Base-by-base conservation (phyloP, 306 rosid genomes). In the Quillaja saponaria region DNA sequence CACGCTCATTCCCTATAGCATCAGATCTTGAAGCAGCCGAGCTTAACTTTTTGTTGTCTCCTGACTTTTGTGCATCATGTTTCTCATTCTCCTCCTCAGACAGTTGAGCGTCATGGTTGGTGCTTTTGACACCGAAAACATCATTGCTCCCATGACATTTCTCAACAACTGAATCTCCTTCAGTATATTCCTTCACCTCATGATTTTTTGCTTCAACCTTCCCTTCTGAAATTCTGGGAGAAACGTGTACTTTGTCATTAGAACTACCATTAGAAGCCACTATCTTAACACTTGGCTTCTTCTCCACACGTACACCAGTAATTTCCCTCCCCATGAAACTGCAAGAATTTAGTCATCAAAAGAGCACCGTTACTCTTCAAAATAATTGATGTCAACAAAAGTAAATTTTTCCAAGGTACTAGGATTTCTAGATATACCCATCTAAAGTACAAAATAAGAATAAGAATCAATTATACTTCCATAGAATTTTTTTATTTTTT, bases 301-400 rank as follows among this genome's bases (percentile, higher is more conserved):
- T 80, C 48, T 81, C 88, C 67, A 58, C 67, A 73, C 31, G 73
- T 34, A 75, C 64, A 78, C 94, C 91, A 38, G 82, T 64, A 55
- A 87, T 73, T 83, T 94, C 99, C 71, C 91, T 87, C 63, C 97
- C 97, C 97, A 94, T 94, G 56, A 71, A 71, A 31, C 99, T 89
- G 91, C 94, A 79, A 12, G 40, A 46, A 52, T 17, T 17, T 76
- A 53, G 49, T 69, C 25, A 53, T 55, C 56, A 56, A 35, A 42
- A 45, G 38, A 73, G 66, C 62, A 69, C 17, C 56, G 53, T 37
- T 17, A 56, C 17, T 63, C 28, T 59, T 64, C 10, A 28, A 33
- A 38, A 70, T 17, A 41, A 51, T 21, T 58, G 39, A 41, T 19
- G 14, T 19, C 52, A 62, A 58, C 14, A 39, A 34, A 52, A 44